A percentile compares a stretch with the other conserved stretches of the same genome.
Evolutionary conservation across 1,284 basidiomycete species (phyloP).

Genomic region (Fistulinella cinereoalba): DNA sequence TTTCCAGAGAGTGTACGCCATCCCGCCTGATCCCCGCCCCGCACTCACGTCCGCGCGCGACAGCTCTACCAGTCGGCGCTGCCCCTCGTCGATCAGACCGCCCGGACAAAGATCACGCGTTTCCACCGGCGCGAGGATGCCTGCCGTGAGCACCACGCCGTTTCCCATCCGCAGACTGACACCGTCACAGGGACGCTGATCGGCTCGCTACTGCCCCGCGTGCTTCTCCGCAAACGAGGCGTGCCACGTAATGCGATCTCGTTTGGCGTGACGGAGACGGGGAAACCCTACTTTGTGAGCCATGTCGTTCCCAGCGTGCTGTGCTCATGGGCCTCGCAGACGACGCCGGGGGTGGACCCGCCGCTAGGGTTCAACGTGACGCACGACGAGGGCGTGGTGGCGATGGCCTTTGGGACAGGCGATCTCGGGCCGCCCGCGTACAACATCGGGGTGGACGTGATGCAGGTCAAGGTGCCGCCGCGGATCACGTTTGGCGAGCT

Average conservation of each 20-base stretch:
- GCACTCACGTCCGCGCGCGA: neutral
- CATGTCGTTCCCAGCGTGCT: neutral
- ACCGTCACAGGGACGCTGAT: slow-evolving; percentile 59
- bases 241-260: slow-evolving; percentile 44
- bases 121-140: slow-evolving; percentile 72
- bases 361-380: slow-evolving; percentile 75
- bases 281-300: slow-evolving; percentile 72
- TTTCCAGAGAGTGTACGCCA: slow-evolving; percentile 55
- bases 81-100: slow-evolving; percentile 51
- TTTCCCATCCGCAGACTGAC: neutral
- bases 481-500: slow-evolving; percentile 57
- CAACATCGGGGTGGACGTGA: slow-evolving; percentile 72
- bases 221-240: slow-evolving; percentile 56
- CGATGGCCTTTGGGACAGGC: slow-evolving; percentile 61
- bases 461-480: slow-evolving; percentile 65
- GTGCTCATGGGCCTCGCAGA: slow-evolving; percentile 34
- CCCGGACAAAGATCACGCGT: slow-evolving; percentile 51
- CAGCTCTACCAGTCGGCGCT: slow-evolving; percentile 59
- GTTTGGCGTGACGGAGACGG: slow-evolving; percentile 55
- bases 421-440: slow-evolving; percentile 54
- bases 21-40: neutral
- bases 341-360: slow-evolving; percentile 41
- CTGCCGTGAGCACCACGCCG: slow-evolving; percentile 46
- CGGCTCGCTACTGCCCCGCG: slow-evolving; percentile 64
- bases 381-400: slow-evolving; percentile 71